Base-by-base conservation (phyloP, 305 asterid genomes). In the Fraxinus xanthoxyloides region DNA sequence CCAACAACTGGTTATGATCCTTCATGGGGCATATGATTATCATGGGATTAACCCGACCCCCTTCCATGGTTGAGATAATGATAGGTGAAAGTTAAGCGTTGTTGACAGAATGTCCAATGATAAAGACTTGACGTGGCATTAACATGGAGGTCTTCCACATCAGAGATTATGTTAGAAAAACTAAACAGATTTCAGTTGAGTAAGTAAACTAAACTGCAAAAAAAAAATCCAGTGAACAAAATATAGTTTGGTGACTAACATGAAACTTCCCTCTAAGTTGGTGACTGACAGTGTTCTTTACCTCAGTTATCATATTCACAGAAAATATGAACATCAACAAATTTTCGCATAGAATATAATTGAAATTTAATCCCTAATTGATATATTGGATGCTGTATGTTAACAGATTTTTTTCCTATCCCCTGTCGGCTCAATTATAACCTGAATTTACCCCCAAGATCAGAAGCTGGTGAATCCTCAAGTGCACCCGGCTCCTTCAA, bases 401-500 rank as follows among this genome's bases (percentile, higher is more conserved):
- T 77, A 77, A 35, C 92, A 95, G 98, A 89, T 88, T 87, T 87
- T 78, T 86, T 72, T 85, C 79, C 85, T 65, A 79, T 77, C 54
- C 83, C 88, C 30, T 79, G 82, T 81, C 86, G 82, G 81, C 78
- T 82, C 79, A 78, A 80, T 67, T 83, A 74, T 83, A 88, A 87
- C 88, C 81, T 86, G 79, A 86, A 86, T 72, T 76, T 91, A 84
- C 88, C 92, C 12, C 89, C 85, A 73, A 77, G 84, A 63, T 43
- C 85, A 36, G 92, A 90, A 83, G 82, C 86, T 78, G 86, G 85
- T 77, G 88, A 85, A 63, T 83, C 84, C 36, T 86, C 93, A 43
- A 84, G 87, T 84, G 78, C 85, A 75, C 40, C 82, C 31, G 17
- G 86, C 83, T 85, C 89, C 86, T 81, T 85, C 70, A 83, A 78